Conservation (phyloP, 2,329 filamentous ascomycete genomes). For the Aspergillus japonicus region DNA sequence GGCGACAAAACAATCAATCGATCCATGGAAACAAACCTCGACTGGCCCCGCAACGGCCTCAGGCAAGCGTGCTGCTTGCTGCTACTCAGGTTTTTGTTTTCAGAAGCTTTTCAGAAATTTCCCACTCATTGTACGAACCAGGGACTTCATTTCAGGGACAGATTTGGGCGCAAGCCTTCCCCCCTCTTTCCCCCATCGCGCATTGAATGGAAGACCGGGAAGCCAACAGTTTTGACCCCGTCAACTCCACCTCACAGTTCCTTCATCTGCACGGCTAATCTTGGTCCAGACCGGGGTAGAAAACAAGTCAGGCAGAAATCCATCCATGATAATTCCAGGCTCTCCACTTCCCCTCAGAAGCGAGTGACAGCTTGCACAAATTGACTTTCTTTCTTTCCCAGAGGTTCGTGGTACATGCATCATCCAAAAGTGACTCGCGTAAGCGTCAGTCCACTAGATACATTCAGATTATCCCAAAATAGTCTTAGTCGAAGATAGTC, state of each 20-base stretch:
- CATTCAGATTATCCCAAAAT: constrained; percentile 14
- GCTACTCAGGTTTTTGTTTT: too few relatives aligned
- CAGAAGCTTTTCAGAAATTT: too few relatives aligned
- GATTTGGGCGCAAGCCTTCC: neutral
- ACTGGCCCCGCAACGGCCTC: constrained; percentile 24
- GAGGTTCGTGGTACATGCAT: constrained; percentile 16
- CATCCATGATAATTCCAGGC: neutral
- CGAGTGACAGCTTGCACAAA: constrained; percentile 6
- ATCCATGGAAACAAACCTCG: constrained; percentile 22
- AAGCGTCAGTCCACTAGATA: constrained; percentile 15
- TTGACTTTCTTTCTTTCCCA: constrained; percentile 3
- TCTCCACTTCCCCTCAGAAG: constrained; percentile 1
- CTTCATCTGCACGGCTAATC: constrained; percentile 1
- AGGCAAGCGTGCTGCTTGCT: neutral
- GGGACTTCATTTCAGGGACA: neutral
- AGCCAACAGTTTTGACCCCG: neutral
- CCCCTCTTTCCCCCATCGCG: neutral
- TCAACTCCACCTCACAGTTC: neutral
- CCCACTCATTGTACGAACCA: too few relatives aligned
- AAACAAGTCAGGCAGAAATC: constrained; percentile 4
- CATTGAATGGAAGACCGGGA: neutral
- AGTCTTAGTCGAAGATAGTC: constrained; percentile 8
- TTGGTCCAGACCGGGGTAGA: constrained; percentile 6
- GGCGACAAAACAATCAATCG: constrained; percentile 11
- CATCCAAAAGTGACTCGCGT: constrained; percentile 10